phyloP scores from a whole-genome alignment of 192 early-diverging fungal genomes.

The Podila clonocystis region DNA sequence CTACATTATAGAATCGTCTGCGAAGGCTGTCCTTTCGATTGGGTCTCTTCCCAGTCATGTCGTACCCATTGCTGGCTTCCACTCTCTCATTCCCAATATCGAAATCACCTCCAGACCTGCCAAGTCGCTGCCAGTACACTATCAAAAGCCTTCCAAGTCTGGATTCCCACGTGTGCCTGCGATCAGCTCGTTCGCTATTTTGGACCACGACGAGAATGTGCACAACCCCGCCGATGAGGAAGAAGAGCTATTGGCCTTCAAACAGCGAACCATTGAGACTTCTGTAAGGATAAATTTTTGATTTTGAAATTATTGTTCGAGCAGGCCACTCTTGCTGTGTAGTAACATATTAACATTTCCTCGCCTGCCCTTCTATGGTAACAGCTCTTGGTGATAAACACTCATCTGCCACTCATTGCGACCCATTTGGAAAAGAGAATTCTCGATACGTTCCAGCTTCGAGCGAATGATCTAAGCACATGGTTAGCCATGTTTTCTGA shows the following conservation, averaged over 20 bases:
- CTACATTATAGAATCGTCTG: conserved; percentile 19
- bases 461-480: conserved; percentile 40
- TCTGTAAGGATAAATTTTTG: conserved; percentile 60
- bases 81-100: conserved; percentile 43
- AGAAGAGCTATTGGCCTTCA: conserved; percentile 63
- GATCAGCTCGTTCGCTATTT: conserved; percentile 47
- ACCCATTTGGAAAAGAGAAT: conserved; percentile 55
- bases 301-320: no score
- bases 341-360: background rate
- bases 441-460: conserved; percentile 48
- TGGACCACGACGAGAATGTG: conserved; percentile 60
- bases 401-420: conserved; percentile 52
- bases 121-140: conserved; percentile 16
- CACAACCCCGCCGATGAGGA: conserved; percentile 63
- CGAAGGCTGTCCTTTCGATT: conserved; percentile 36
- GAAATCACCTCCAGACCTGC: conserved; percentile 52
- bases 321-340: no score
- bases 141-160: conserved; percentile 30
- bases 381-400: conserved; percentile 34
- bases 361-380: background rate
- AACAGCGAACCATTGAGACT: conserved; percentile 62
- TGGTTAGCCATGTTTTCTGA: conserved; percentile 32
- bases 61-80: conserved; percentile 22
- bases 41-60: conserved; percentile 23
- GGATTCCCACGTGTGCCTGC: conserved; percentile 49